Conservation (phyloP, 352 stramenopile species). For the Pythium oligandrum region DNA sequence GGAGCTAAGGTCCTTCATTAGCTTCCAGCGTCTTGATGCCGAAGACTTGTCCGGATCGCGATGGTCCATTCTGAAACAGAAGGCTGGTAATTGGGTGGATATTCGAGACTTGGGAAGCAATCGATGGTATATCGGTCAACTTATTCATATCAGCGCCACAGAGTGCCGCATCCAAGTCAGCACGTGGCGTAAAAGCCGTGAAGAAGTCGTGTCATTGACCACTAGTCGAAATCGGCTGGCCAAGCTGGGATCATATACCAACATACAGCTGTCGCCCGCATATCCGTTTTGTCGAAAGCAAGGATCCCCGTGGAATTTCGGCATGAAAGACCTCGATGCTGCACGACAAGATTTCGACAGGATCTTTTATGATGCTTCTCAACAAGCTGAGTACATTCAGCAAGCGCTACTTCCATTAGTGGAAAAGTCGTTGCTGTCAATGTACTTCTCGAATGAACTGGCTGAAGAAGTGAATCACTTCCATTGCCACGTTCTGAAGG, state of each 20-base stretch:
- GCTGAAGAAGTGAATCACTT: constrained; percentile 75
- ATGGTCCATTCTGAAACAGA: constrained; percentile 68
- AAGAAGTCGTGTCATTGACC: constrained; percentile 64
- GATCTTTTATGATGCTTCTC: constrained; percentile 56
- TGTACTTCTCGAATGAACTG: constrained; percentile 63
- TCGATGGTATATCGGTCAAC: constrained; percentile 74
- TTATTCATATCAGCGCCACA: constrained; percentile 49
- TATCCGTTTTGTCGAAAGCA: constrained; percentile 78
- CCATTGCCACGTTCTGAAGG: constrained; percentile 76
- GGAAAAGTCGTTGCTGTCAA: constrained; percentile 69
- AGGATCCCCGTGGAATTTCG: constrained; percentile 58
- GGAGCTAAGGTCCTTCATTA: constrained; percentile 65
- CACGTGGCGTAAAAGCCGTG: constrained; percentile 57
- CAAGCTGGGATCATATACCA: constrained; percentile 66
- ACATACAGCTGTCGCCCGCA: constrained; percentile 72
- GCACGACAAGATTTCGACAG: constrained; percentile 66
- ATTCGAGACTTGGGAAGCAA: constrained; percentile 72
- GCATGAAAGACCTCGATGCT: constrained; percentile 57
- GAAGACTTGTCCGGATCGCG: constrained; percentile 66
- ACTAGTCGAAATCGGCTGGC: constrained; percentile 61
- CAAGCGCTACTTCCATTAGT: constrained; percentile 59
- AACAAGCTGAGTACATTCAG: constrained; percentile 44
- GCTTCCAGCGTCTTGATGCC: constrained; percentile 51
- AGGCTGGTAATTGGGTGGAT: constrained; percentile 76
- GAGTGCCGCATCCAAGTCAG: constrained; percentile 71